These are phyloP conservation scores for Kluyveromyces starmeri DNA, from an alignment of 805 yeast species.

Conservation along the genomic window DNA sequence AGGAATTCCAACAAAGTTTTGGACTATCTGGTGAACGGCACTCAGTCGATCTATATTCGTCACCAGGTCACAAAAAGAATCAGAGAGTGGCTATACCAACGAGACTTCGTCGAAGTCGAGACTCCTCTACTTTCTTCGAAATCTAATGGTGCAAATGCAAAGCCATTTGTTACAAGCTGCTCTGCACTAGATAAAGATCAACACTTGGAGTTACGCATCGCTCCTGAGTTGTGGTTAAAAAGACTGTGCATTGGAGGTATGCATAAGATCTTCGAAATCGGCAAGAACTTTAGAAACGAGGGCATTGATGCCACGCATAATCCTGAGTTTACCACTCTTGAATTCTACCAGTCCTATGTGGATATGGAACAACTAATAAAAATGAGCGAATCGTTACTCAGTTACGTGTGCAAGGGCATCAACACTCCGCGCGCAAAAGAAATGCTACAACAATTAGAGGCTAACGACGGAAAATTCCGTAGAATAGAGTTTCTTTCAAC, in stretches of 20 bases:
- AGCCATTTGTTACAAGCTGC: slow-evolving; percentile 62
- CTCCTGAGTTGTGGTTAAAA: slow-evolving; percentile 94
- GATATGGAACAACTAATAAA: slow-evolving; percentile 56
- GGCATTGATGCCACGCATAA: slow-evolving; percentile 90
- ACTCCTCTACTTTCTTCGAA: slow-evolving; percentile 74
- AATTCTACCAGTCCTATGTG: slow-evolving; percentile 71
- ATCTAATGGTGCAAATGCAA: slow-evolving; percentile 87
- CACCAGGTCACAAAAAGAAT: slow-evolving; percentile 46
- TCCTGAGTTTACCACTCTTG: slow-evolving; percentile 89
- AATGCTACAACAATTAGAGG: slow-evolving; percentile 9
- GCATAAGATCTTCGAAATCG: slow-evolving; percentile 81
- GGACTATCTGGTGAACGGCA: slow-evolving; percentile 56
- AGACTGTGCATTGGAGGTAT: slow-evolving; percentile 75
- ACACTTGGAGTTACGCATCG: slow-evolving; percentile 62
- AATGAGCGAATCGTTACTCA: slow-evolving; percentile 52
- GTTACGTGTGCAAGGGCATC: slow-evolving; percentile 31
- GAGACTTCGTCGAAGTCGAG: slow-evolving; percentile 69
- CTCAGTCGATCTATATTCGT: slow-evolving; percentile 41
- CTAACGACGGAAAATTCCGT: slow-evolving; percentile 21
- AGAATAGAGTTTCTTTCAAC: slow-evolving; percentile 27
- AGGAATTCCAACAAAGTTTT: slow-evolving; percentile 62
- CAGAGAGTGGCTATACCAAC: slow-evolving; percentile 44
- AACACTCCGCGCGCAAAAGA: slow-evolving; percentile 5
- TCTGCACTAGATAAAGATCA: slow-evolving; percentile 24
- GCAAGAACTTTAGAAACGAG: slow-evolving; percentile 80